These are phyloP conservation scores for Fusarium tjaetaba DNA, from an alignment of 2,329 filamentous ascomycete genomes.

Conservation along the genomic window DNA sequence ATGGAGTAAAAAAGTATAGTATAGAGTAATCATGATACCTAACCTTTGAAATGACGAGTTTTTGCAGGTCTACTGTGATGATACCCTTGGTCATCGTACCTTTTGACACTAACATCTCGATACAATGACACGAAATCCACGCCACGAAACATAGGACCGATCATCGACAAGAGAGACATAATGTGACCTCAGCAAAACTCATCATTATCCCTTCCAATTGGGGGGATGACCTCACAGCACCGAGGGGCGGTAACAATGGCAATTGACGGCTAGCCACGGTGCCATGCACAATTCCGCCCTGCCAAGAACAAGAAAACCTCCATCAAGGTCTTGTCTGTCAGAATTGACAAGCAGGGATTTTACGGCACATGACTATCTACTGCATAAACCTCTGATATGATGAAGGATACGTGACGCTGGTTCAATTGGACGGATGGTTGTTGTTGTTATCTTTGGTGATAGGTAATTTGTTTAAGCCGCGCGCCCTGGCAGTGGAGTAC, in stretches of 20 bases:
- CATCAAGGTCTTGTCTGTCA: conserved; percentile 17
- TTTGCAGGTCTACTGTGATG: neutral
- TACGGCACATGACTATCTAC: conserved; percentile 18
- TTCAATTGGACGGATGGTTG: neutral
- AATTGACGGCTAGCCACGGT: conserved; percentile 43
- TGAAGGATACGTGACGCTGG: neutral
- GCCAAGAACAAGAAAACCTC: neutral
- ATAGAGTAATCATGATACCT: conserved; percentile 32
- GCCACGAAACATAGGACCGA: conserved; percentile 3
- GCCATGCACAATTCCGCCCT: conserved; percentile 32
- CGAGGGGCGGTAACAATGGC: conserved; percentile 21
- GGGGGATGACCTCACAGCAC: conserved; percentile 20
- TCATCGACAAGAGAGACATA: conserved; percentile 18
- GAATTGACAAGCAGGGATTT: conserved; percentile 20
- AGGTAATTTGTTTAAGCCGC: conserved; percentile 2
- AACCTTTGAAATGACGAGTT: neutral
- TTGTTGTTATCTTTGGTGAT: neutral
- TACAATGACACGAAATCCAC: conserved; percentile 20
- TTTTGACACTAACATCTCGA: neutral
- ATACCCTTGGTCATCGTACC: neutral
- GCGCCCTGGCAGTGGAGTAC: conserved; percentile 24
- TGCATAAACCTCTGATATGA: neutral
- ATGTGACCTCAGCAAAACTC: conserved; percentile 22
- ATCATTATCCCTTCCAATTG: neutral
- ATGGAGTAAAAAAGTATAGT: neutral